Base-by-base conservation (phyloP, 148 eudicot species). In the Vaccinium macrocarpon region DNA sequence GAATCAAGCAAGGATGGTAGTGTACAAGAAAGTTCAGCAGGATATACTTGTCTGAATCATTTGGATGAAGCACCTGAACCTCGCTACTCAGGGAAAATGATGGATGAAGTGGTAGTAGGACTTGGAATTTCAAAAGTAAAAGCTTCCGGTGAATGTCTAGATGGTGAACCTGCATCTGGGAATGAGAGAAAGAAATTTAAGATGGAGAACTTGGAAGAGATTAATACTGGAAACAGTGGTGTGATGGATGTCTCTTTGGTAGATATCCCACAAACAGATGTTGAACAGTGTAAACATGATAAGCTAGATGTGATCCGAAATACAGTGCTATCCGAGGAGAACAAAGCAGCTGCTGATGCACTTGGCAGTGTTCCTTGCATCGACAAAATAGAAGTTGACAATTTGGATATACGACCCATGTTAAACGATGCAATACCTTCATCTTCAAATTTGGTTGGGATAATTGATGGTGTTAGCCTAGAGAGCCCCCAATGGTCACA, bases 341-440 rank as follows among this genome's bases (percentile, higher is more conserved):
- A 84, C 35, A 13, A 66, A 77, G 81, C 71, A 21, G 66, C 48
- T 64, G 52, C 19, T 84, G 85, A 14, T 79, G 42, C 53, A 56
- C 56, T 73, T 71, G 38, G 9, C 35, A 23, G 27, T 77, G 78
- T 73, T 74, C 68, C 77, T 64, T 72, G 62, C 0, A 15, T 19
- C 81, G 77, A 79, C 29, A 32, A 80, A 29, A 9, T 32, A n/a
- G 85, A 79, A 68, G 83, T 18, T 74, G 85, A 81, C 38, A 76
- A 42, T 62, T 51, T 87, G 82, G 85, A 66, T 14, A 53, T 80
- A 70, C 79, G 23, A 27, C 55, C 59, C 6, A 42, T n/a, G 77
- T 52, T 77, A 19, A 48, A 46, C 21, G 12, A 78, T 77, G 59
- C 13, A 72, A 72, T 27, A 27, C 50, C 57, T 78, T 64, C 56